Evolutionary conservation across 495 filamentous ascomycete genomes (phyloP), one percentile per base, ranked within the genome.

Genomic region (Monascus purpureus): DNA sequence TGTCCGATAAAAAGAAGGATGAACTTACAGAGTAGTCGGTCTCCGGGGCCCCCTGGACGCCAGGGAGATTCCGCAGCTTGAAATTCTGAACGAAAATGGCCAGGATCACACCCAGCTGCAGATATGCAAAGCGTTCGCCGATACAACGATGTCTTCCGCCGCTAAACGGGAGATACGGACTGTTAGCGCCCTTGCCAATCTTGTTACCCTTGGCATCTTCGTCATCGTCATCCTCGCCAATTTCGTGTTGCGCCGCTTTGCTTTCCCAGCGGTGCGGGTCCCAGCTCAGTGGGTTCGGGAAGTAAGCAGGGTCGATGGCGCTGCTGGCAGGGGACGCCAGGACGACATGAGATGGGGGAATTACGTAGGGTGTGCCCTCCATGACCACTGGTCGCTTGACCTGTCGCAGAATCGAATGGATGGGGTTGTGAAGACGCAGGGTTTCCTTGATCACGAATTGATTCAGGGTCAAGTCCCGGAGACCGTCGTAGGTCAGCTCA

Each of bases 71-170:
- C 37, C 59, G 63, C 28, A 94, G 68, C 53, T 74, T 77, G 56
- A 94, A 79, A 22, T 72, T 43, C 23, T 87, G 65, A 28, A 93
- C 77, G 29, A 87, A 62, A 18, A 72, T 77, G n/a, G 79, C 82
- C 29, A 79, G 59, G 42, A 97, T 93, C 8, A 82, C 83, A 36
- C 74, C 73, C 28, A 97, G 63, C 55, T 97, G 88, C 39, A 94
- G 66, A 50, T 92, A 93, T 34, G 90, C 90, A 50, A 95, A 97
- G 46, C 94, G 85, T 61, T 95, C 90, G 28, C 90, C 90, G 46
- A 97, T 95, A 53, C 90, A 97, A 7, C 90, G 61, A 57, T 97
- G 90, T 32, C 90, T 65, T 4, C 90, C 90, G 1, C 86, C 90
- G 2, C 90, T 90, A 48, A 97, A 97, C 0, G 90, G 90, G 12